Evolutionary conservation across 306 rosid genomes (phyloP).

Genomic region (Dalbergia cochinchinensis): DNA sequence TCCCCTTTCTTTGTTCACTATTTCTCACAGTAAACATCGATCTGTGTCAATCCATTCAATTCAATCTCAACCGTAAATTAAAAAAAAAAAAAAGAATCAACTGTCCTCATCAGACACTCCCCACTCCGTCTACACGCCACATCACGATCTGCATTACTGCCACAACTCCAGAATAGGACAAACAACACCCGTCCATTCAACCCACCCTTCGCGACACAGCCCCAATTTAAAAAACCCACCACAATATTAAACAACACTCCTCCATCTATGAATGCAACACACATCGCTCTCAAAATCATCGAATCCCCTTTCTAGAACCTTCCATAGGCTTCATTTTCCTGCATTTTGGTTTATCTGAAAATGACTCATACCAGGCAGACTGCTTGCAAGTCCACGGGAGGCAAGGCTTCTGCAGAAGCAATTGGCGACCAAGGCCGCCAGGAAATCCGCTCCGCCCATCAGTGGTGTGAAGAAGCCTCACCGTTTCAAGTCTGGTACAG

Average conservation of each 20-base stretch:
- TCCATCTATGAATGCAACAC: rapidly evolving
- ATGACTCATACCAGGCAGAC: constrained; percentile 68
- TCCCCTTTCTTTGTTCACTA: neutral
- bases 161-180: neutral
- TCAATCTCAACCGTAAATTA: constrained; percentile 21
- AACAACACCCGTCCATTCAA: constrained; percentile 30
- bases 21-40: constrained; percentile 7
- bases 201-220: constrained; percentile 37
- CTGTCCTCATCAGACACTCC: neutral
- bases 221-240: constrained; percentile 19
- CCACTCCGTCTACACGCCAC: neutral
- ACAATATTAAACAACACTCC: neutral
- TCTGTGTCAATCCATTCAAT: constrained; percentile 32
- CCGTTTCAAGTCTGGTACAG: constrained; percentile 57
- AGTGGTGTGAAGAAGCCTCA: constrained; percentile 65
- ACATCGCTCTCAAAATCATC: neutral
- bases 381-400: constrained; percentile 64
- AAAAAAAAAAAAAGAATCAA: neutral
- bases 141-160: constrained; percentile 48
- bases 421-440: constrained; percentile 55
- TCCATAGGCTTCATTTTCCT: no score
- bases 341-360: neutral
- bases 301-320: no score
- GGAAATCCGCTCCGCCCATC: constrained; percentile 61
- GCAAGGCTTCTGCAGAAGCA: constrained; percentile 62